Percentiles rank a stretch among this genome's conserved stretches.
Evolutionary conservation across 1,284 basidiomycete species (phyloP).

Genomic region (Trichosporon coremiiforme): DNA sequence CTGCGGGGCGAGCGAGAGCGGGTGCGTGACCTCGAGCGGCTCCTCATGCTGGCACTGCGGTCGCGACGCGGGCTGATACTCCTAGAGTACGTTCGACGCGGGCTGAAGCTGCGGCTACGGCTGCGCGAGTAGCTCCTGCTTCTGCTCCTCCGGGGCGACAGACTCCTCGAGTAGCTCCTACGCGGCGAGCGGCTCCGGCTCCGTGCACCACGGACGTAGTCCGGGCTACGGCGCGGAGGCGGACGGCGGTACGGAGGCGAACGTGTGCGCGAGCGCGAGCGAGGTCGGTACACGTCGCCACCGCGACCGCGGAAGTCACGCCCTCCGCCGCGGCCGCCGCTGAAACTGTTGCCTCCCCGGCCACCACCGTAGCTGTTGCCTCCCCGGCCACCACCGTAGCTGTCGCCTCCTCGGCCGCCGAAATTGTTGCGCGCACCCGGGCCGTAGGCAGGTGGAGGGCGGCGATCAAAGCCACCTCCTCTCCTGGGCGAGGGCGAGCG

Average conservation of each 20-base stretch:
- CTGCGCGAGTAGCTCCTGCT: slow-evolving; percentile 24
- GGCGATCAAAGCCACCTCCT: slow-evolving; percentile 17
- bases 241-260: slow-evolving; percentile 29
- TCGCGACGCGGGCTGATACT: slow-evolving; percentile 17
- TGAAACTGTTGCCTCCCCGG: too few relatives aligned
- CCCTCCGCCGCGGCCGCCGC: slow-evolving; percentile 16
- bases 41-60: slow-evolving; percentile 27
- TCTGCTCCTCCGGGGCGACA: slow-evolving; percentile 15
- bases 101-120: slow-evolving; percentile 22
- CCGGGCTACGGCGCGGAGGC: slow-evolving; percentile 28
- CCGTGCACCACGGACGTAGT: slow-evolving; percentile 32
- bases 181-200: slow-evolving; percentile 22
- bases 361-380: too few relatives aligned
- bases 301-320: slow-evolving; percentile 20
- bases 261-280: slow-evolving; percentile 24
- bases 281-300: slow-evolving; percentile 25
- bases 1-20: slow-evolving; percentile 21
- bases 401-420: slow-evolving; percentile 11
- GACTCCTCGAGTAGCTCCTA: slow-evolving; percentile 19
- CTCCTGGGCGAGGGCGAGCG: slow-evolving; percentile 27
- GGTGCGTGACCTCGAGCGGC: slow-evolving; percentile 17
- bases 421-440: slow-evolving; percentile 26
- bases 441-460: slow-evolving; percentile 30
- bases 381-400: neutral
- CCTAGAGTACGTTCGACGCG: slow-evolving; percentile 14